phyloP scores from a whole-genome alignment of 1,284 basidiomycete species.

The Cryptococcus amylolentus region DNA sequence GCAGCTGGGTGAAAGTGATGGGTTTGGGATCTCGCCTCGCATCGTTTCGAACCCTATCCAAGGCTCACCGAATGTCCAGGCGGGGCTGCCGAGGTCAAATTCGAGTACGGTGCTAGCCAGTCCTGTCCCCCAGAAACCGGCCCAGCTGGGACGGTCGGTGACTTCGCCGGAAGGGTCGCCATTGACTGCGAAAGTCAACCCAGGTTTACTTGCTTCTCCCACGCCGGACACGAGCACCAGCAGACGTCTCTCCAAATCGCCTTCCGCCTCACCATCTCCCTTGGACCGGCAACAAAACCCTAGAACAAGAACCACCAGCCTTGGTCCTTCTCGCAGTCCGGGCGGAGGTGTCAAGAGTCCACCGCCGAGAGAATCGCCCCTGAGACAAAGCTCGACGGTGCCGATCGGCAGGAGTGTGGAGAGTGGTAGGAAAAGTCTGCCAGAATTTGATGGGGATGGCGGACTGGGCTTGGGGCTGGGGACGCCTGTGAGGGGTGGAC shows the following conservation, averaged over 20 bases:
- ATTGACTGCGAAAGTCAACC: background rate
- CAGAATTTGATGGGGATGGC: background rate
- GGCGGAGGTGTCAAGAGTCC: conserved; percentile 10
- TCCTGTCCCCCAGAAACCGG: background rate
- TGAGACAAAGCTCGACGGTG: conserved; percentile 16
- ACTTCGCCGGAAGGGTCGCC: conserved; percentile 12
- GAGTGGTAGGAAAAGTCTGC: background rate
- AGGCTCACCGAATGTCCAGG: conserved; percentile 19
- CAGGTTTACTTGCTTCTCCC: conserved; percentile 3
- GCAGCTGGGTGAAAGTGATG: conserved; percentile 18
- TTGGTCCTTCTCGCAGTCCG: too few relatives aligned
- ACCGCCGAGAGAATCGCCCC: conserved; percentile 20
- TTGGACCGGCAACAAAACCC: too few relatives aligned
- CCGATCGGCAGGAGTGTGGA: background rate
- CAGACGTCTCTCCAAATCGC: too few relatives aligned
- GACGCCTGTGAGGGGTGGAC: too few relatives aligned
- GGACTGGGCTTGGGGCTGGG: background rate
- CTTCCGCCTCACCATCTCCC: too few relatives aligned
- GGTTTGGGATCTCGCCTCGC: conserved; percentile 19
- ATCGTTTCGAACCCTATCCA: conserved; percentile 29
- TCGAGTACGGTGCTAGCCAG: conserved; percentile 14
- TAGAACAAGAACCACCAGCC: conserved; percentile 7
- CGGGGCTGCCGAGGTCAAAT: conserved; percentile 16
- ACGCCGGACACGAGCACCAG: background rate
- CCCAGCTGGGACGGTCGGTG: background rate